Percentiles rank a stretch among this genome's conserved stretches.
These are phyloP conservation scores for Pisolithus sp. DNA, from an alignment of 768 basidiomycete genomes.

Conservation along the genomic window DNA sequence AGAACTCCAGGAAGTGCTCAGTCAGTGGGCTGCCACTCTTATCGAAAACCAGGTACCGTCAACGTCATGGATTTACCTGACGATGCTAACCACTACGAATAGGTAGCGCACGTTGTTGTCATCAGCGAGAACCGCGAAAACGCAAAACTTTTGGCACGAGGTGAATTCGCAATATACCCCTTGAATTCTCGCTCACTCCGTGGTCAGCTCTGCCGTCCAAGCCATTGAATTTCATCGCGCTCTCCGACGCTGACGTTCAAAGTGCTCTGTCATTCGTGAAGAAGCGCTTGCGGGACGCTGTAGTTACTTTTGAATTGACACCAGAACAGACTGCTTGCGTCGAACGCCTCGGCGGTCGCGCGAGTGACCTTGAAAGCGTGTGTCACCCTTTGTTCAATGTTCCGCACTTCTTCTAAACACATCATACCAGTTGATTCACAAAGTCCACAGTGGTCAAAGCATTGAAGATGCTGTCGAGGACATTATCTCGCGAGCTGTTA, in stretches of 20 bases:
- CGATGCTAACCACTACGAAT: background rate
- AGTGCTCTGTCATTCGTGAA: conserved; percentile 79
- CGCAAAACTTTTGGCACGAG: conserved; percentile 75
- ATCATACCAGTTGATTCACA: conserved; percentile 65
- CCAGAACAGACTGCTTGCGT: conserved; percentile 51
- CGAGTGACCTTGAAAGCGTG: conserved; percentile 86
- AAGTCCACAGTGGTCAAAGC: conserved; percentile 65
- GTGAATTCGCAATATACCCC: conserved; percentile 31
- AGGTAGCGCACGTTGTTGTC: conserved; percentile 91
- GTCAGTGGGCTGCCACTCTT: conserved; percentile 79
- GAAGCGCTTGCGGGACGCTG: conserved; percentile 63
- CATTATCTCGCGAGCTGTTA: conserved; percentile 71
- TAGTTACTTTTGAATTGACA: conserved; percentile 48
- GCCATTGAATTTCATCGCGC: conserved; percentile 68
- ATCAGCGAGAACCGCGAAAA: conserved; percentile 88
- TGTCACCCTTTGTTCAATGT: conserved; percentile 1
- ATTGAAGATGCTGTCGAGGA: conserved; percentile 86
- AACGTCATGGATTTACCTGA: background rate
- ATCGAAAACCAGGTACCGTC: conserved; percentile 67
- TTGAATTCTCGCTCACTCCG: background rate
- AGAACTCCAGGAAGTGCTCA: conserved; percentile 66
- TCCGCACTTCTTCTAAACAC: background rate
- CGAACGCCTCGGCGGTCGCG: conserved; percentile 79
- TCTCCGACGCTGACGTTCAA: conserved; percentile 79
- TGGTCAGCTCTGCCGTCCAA: conserved; percentile 28